These are phyloP conservation scores for Saussurea involucrata DNA, from an alignment of 129 eudicot species.

Conservation along the genomic window DNA sequence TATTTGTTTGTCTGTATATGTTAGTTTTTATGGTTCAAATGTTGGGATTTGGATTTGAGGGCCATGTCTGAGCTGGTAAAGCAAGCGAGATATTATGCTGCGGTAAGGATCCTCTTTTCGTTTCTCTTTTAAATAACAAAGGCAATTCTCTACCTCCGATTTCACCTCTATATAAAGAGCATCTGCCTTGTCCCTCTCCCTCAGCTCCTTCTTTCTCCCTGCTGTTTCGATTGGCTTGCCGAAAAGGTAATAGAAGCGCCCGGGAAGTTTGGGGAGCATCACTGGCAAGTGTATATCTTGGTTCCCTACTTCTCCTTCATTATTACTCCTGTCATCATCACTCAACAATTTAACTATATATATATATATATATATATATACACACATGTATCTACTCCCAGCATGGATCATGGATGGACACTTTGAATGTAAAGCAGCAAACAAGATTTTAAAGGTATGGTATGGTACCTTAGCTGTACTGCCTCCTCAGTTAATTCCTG, in stretches of 20 bases:
- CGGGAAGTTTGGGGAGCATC: conserved; percentile 78
- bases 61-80: conserved; percentile 63
- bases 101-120: conserved; percentile 77
- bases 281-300: conserved; percentile 70
- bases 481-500: conserved; percentile 54
- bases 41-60: conserved; percentile 62
- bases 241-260: conserved; percentile 72
- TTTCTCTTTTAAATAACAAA: conserved; percentile 60
- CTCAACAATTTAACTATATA: neutral
- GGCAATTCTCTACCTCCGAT: conserved; percentile 64
- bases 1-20: neutral
- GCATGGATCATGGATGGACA: neutral
- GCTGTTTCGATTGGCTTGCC: conserved; percentile 73
- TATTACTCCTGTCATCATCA: conserved; percentile 33
- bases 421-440: neutral
- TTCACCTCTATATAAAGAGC: conserved; percentile 68
- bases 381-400: too few species aligned
- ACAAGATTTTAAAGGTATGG: neutral
- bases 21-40: conserved; percentile 38
- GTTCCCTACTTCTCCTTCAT: conserved; percentile 70
- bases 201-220: conserved; percentile 69
- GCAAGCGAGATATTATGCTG: conserved; percentile 49
- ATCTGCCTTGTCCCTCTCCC: conserved; percentile 53
- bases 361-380: neutral
- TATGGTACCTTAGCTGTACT: conserved; percentile 49